These are phyloP conservation scores for Limnomonas spitsbergensis DNA, from an alignment of 139 green algal genomes.

Conservation along the genomic window DNA sequence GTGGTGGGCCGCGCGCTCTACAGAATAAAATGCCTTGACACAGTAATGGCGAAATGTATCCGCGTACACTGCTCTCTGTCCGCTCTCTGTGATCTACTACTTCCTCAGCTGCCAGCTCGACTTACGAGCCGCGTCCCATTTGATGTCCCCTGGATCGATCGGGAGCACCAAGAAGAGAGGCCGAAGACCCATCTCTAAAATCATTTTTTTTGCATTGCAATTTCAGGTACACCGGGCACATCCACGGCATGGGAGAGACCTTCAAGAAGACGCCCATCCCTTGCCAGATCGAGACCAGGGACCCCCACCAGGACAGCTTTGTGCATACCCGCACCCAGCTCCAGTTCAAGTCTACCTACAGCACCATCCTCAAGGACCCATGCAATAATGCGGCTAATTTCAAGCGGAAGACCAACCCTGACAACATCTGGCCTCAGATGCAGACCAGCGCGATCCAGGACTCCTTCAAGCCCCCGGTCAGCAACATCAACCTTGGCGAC, in stretches of 20 bases:
- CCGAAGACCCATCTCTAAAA: too few species aligned
- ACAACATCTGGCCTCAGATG: slow-evolving; percentile 67
- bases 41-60: too few species aligned
- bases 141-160: not conserved
- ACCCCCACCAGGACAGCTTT: slow-evolving; percentile 57
- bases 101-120: too few species aligned
- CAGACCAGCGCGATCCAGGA: slow-evolving; percentile 52
- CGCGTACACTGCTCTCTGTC: too few species aligned
- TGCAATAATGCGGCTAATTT: slow-evolving; percentile 61
- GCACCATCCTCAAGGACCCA: slow-evolving; percentile 37
- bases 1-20: slow-evolving; percentile 1
- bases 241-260: slow-evolving; percentile 43
- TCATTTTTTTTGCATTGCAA: too few species aligned
- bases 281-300: slow-evolving; percentile 64
- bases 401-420: slow-evolving; percentile 38
- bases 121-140: not conserved
- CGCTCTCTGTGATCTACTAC: too few species aligned
- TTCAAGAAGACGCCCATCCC: slow-evolving; percentile 71
- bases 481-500: slow-evolving; percentile 67
- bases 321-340: slow-evolving; percentile 55
- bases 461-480: slow-evolving; percentile 57
- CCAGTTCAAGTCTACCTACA: slow-evolving; percentile 17
- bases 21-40: too few species aligned
- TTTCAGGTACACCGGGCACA: slow-evolving; percentile 70
- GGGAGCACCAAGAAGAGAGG: too few species aligned